phyloP scores from a whole-genome alignment of 345 rosid species.

The Citrus inodora region DNA sequence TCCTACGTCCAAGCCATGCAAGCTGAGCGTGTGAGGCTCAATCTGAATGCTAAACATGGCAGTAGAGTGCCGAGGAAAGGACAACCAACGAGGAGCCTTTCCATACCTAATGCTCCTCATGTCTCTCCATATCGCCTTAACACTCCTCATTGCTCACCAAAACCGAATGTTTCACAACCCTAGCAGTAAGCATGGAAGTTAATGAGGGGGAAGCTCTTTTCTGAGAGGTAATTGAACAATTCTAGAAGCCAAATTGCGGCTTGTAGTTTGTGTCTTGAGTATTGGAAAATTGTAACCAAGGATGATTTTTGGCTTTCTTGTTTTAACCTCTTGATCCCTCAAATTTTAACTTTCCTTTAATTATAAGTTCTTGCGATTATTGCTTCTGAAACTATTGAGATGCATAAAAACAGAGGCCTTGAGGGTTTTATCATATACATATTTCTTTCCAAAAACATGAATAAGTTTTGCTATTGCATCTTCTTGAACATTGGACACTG shows the following conservation, averaged over 20 bases:
- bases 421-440: no score
- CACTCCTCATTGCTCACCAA: constrained; percentile 9
- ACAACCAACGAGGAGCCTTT: constrained; percentile 12
- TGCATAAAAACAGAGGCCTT: no score
- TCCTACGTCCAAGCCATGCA: constrained; percentile 34
- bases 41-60: neutral
- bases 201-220: neutral
- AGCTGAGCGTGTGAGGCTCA: constrained; percentile 15
- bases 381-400: neutral
- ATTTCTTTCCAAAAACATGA: no score
- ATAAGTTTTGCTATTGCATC: no score
- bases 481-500: no score
- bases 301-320: neutral
- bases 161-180: neutral
- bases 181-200: neutral
- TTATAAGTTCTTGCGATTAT: neutral
- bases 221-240: neutral
- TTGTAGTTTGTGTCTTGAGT: neutral
- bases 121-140: constrained; percentile 15
- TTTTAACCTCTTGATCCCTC: neutral
- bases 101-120: constrained; percentile 11
- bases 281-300: neutral
- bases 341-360: neutral
- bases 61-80: constrained; percentile 15
- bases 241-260: neutral